phyloP scores from a whole-genome alignment of 352 stramenopile genomes.

The Phytophthora lateralis region DNA sequence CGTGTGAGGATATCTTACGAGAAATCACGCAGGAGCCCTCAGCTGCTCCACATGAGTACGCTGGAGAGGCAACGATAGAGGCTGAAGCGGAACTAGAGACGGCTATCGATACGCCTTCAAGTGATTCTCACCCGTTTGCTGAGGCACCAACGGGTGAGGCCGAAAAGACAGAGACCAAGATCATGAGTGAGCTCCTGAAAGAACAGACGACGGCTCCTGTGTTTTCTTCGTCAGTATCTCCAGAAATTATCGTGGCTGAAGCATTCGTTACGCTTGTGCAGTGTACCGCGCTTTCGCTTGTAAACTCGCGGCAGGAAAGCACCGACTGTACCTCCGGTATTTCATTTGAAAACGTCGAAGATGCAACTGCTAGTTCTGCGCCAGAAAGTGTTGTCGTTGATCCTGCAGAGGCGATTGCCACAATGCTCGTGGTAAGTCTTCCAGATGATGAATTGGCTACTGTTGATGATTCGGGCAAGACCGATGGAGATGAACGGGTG shows the following conservation, averaged over 20 bases:
- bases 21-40: background rate
- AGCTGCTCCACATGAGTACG: background rate
- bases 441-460: background rate
- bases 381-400: background rate
- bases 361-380: background rate
- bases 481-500: background rate
- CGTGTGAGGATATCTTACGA: background rate
- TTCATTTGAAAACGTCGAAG: slow-evolving; percentile 1
- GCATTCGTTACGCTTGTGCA: slow-evolving; percentile 17
- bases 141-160: background rate
- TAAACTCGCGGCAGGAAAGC: background rate
- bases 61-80: no score
- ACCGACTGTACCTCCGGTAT: background rate
- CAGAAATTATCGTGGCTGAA: slow-evolving; percentile 12
- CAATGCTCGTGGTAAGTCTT: no score
- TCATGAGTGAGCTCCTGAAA: background rate
- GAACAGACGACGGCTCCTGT: background rate
- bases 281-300: slow-evolving; percentile 5
- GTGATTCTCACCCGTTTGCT: background rate
- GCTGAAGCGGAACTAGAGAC: background rate
- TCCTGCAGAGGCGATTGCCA: background rate
- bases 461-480: background rate
- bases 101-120: background rate
- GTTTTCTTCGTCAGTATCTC: background rate
- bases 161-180: background rate